These are phyloP conservation scores for Oryza longistaminata DNA, from an alignment of 176 grass and related monocot species.

Conservation along the genomic window DNA sequence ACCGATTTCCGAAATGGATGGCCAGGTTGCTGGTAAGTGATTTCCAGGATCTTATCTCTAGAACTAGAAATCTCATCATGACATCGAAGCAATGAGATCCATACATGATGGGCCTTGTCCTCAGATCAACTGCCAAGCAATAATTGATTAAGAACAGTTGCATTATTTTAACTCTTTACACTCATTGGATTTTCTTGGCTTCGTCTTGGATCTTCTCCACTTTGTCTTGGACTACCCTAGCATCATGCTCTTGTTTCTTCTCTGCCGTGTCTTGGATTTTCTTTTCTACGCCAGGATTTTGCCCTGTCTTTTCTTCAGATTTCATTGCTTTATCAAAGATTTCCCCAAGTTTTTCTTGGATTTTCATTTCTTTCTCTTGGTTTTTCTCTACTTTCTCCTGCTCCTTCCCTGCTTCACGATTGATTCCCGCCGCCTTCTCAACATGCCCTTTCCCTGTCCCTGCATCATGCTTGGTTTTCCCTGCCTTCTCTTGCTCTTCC, in stretches of 20 bases:
- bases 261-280: neutral
- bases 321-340: neutral
- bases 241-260: conserved; percentile 25
- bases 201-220: conserved; percentile 20
- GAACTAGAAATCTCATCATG: conserved; percentile 11
- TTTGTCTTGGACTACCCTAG: conserved; percentile 5
- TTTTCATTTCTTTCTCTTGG: neutral
- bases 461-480: neutral
- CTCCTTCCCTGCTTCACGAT: neutral
- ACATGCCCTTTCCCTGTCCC: conserved; percentile 7
- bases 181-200: conserved; percentile 29
- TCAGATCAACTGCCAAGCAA: conserved; percentile 15
- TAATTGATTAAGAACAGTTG: conserved; percentile 36
- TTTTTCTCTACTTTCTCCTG: neutral
- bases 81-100: conserved; percentile 12
- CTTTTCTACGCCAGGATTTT: neutral
- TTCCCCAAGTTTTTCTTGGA: conserved; percentile 20
- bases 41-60: conserved; percentile 12
- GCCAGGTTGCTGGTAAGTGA: conserved; percentile 20
- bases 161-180: conserved; percentile 23
- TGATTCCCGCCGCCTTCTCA: neutral
- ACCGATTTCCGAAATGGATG: conserved; percentile 3
- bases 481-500: conserved; percentile 29
- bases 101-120: conserved; percentile 7
- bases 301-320: neutral